Conservation (phyloP, 129 eudicot species). For the Pulicaria dysenterica region DNA sequence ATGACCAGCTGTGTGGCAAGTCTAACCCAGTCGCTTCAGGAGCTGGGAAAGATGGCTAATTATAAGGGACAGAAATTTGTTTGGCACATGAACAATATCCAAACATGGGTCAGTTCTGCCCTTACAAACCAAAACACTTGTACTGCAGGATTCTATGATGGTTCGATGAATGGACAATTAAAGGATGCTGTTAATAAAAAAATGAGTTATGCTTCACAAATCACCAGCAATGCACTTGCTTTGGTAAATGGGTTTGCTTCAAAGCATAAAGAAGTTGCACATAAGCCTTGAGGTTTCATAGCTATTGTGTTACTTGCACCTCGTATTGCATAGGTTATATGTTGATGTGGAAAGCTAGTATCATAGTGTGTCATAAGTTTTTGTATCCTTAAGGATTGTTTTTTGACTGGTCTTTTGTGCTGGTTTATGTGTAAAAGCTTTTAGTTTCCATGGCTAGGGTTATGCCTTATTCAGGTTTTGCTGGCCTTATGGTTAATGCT, state of each 20-base stretch:
- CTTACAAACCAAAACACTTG: conserved; percentile 60
- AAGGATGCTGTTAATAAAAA: conserved; percentile 50
- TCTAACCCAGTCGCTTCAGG: conserved; percentile 56
- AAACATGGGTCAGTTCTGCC: conserved; percentile 90
- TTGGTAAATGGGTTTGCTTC: conserved; percentile 59
- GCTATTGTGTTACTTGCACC: conserved; percentile 4
- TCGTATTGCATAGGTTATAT: neutral
- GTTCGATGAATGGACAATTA: conserved; percentile 45
- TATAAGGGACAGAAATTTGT: conserved; percentile 41
- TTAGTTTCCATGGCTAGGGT: conserved; percentile 12
- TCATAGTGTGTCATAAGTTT: conserved; percentile 29
- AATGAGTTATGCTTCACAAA: conserved; percentile 43
- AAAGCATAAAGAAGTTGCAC: conserved; percentile 27
- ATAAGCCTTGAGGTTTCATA: conserved; percentile 20
- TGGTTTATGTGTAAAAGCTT: conserved; percentile 7
- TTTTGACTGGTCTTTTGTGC: conserved; percentile 23
- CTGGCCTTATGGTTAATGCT: conserved; percentile 11
- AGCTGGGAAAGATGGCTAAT: conserved; percentile 42
- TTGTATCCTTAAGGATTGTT: conserved; percentile 19
- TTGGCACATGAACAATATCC: conserved; percentile 71
- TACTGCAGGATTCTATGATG: conserved; percentile 53
- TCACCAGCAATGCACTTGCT: conserved; percentile 84
- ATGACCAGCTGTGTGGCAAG: conserved; percentile 58
- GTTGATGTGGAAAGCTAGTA: neutral
- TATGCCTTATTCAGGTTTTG: conserved; percentile 25